Evolutionary conservation across 148 eudicot genomes (phyloP).

Genomic region (Spergularia bocconei): DNA sequence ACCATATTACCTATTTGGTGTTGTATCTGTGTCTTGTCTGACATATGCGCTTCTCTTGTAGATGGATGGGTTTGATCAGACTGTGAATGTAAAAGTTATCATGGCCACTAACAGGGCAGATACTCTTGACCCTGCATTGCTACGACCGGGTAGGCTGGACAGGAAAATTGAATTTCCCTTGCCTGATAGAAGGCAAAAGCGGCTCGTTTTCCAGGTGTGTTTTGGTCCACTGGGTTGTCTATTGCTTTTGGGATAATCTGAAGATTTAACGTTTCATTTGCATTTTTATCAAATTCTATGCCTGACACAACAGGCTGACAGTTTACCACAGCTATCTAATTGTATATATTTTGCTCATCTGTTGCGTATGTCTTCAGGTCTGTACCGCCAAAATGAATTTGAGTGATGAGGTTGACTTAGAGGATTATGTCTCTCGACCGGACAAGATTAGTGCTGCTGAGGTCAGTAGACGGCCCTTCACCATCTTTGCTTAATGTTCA

Average conservation of each 20-base stretch:
- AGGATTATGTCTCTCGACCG: conserved; percentile 86
- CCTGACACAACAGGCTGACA: too few relatives aligned
- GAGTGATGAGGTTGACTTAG: conserved; percentile 85
- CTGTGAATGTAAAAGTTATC: conserved; percentile 88
- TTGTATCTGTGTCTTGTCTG: conserved; percentile 2
- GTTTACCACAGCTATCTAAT: background rate
- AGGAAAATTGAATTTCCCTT: conserved; percentile 88
- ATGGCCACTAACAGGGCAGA: conserved; percentile 95
- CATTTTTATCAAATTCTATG: background rate
- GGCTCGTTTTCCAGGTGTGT: conserved; percentile 82
- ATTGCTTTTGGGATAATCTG: background rate
- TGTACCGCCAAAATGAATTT: conserved; percentile 90
- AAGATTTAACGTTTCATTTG: background rate
- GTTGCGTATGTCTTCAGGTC: conserved; percentile 41
- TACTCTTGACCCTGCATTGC: conserved; percentile 89
- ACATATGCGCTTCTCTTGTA: conserved; percentile 27
- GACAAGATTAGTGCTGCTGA: conserved; percentile 94
- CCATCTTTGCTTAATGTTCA: background rate
- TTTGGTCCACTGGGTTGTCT: background rate
- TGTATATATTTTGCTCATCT: background rate
- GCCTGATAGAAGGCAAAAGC: conserved; percentile 88
- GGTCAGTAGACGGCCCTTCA: conserved; percentile 35
- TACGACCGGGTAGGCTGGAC: conserved; percentile 86
- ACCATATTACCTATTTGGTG: background rate
- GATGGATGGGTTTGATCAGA: conserved; percentile 98